These are phyloP conservation scores for Conticribra weissflogii DNA, from an alignment of 108 stramenopile species.

Conservation along the genomic window DNA sequence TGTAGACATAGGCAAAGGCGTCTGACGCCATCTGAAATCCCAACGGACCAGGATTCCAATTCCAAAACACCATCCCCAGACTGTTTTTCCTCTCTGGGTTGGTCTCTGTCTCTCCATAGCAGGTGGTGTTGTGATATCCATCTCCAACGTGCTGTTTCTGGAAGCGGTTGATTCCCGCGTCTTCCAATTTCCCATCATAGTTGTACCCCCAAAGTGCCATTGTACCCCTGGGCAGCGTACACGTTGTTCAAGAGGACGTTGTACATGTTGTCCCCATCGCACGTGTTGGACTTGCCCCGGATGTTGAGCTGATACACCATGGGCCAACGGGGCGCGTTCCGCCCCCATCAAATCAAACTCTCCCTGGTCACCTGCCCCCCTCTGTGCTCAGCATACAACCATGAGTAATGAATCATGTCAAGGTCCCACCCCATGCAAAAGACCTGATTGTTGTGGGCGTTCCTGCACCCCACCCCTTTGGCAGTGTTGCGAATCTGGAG, in stretches of 20 bases:
- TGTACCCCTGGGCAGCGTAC: slow-evolving; percentile 52
- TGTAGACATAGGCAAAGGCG: slow-evolving; percentile 57
- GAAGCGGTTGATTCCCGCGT: slow-evolving; percentile 40
- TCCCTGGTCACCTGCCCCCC: slow-evolving; percentile 37
- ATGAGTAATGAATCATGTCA: slow-evolving; percentile 51
- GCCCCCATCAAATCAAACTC: slow-evolving; percentile 46
- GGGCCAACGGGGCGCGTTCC: slow-evolving; percentile 36
- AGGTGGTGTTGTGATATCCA: slow-evolving; percentile 60
- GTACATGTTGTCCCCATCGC: slow-evolving; percentile 21
- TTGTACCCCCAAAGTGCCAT: slow-evolving; percentile 56
- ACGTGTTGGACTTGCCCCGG: slow-evolving; percentile 42
- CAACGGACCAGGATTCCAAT: slow-evolving; percentile 65
- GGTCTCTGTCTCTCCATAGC: slow-evolving; percentile 47
- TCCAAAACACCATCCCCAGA: slow-evolving; percentile 54
- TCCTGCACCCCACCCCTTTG: slow-evolving; percentile 58
- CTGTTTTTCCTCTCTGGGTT: slow-evolving; percentile 46
- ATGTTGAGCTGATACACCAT: slow-evolving; percentile 52
- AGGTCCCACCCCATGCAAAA: slow-evolving; percentile 45
- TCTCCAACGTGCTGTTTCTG: slow-evolving; percentile 48
- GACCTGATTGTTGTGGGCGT: slow-evolving; percentile 54
- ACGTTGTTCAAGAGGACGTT: slow-evolving; percentile 37
- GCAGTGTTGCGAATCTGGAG: slow-evolving; percentile 50
- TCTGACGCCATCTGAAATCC: slow-evolving; percentile 59
- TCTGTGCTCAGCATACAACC: slow-evolving; percentile 56
- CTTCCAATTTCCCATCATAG: slow-evolving; percentile 33